These are phyloP conservation scores for Phlyctochytrium bullatum DNA, from an alignment of 192 early-diverging fungal genomes.

Conservation along the genomic window DNA sequence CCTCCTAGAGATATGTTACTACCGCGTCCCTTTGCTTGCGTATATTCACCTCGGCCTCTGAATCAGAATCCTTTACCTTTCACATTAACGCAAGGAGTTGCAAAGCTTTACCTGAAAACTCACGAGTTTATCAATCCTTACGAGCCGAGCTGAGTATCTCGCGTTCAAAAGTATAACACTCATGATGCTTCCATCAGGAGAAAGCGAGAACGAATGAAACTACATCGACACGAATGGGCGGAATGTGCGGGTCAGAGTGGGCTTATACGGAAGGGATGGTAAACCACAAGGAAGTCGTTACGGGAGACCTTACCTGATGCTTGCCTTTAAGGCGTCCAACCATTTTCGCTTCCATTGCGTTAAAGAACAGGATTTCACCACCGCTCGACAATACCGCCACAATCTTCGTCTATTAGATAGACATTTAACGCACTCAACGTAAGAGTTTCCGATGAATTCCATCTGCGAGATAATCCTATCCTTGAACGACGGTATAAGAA, in stretches of 20 bases:
- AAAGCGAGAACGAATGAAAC: slow-evolving; percentile 40
- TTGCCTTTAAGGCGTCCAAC: slow-evolving; percentile 36
- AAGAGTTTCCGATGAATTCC: slow-evolving; percentile 37
- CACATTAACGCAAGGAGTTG: too few relatives aligned
- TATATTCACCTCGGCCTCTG: too few relatives aligned
- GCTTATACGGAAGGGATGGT: too few relatives aligned
- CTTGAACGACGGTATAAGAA: slow-evolving; percentile 42
- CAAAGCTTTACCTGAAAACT: slow-evolving; percentile 4
- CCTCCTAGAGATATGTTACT: too few relatives aligned
- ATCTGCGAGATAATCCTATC: slow-evolving; percentile 33
- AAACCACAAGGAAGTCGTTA: too few relatives aligned
- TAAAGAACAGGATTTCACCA: slow-evolving; percentile 46
- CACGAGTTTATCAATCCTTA: slow-evolving; percentile 39
- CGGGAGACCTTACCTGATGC: slow-evolving; percentile 21
- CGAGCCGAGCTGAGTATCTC: slow-evolving; percentile 25
- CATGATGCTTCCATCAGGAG: slow-evolving; percentile 43
- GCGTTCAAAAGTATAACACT: slow-evolving; percentile 30
- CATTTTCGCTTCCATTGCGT: slow-evolving; percentile 36
- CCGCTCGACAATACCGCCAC: slow-evolving; percentile 37
- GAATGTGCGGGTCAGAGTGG: too few relatives aligned
- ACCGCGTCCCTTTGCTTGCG: too few relatives aligned
- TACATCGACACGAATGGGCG: slow-evolving; percentile 1
- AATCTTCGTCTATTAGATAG: slow-evolving; percentile 27
- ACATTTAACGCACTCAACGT: slow-evolving; percentile 23
- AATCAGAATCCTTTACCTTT: too few relatives aligned